A percentile compares a stretch with the other conserved stretches of the same genome.
Evolutionary conservation across 257 asterid species (phyloP).

Genomic region (Rubia yunnanensis): DNA sequence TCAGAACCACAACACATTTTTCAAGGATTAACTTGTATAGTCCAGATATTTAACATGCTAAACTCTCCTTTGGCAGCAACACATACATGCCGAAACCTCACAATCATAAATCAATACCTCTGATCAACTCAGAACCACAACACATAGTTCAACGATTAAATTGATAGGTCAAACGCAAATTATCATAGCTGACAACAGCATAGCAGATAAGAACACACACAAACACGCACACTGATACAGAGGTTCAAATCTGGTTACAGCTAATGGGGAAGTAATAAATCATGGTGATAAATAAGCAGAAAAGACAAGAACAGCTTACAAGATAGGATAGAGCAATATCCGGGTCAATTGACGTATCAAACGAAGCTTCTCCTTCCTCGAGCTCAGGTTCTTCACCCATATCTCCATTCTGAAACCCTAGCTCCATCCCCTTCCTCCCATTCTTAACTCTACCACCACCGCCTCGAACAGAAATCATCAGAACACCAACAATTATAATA

Average conservation of each 20-base stretch:
- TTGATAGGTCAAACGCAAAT: constrained; percentile 5
- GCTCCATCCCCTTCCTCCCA: constrained; percentile 67
- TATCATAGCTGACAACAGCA: not conserved
- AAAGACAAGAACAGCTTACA: constrained; percentile 35
- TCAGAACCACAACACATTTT: not conserved
- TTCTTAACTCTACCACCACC: constrained; percentile 55
- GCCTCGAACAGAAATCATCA: constrained; percentile 72
- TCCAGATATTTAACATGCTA: not conserved
- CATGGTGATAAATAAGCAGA: not conserved
- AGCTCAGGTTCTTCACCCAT: constrained; percentile 71
- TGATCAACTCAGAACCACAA: not conserved
- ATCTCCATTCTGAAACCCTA: constrained; percentile 39
- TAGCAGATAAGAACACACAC: not conserved
- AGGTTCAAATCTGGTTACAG: not conserved
- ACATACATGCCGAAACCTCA: not conserved
- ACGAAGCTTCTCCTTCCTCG: constrained; percentile 95
- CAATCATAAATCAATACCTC: not conserved
- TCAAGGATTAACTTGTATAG: not conserved
- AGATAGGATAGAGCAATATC: constrained; percentile 90
- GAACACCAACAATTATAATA: constrained; percentile 6
- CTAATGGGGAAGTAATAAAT: constrained; percentile 1
- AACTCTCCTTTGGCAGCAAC: not conserved
- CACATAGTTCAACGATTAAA: not conserved
- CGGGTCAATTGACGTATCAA: constrained; percentile 79
- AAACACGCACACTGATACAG: not conserved